phyloP scores from a whole-genome alignment of 2,329 filamentous ascomycete genomes.

The Aspergillus arachidicola region DNA sequence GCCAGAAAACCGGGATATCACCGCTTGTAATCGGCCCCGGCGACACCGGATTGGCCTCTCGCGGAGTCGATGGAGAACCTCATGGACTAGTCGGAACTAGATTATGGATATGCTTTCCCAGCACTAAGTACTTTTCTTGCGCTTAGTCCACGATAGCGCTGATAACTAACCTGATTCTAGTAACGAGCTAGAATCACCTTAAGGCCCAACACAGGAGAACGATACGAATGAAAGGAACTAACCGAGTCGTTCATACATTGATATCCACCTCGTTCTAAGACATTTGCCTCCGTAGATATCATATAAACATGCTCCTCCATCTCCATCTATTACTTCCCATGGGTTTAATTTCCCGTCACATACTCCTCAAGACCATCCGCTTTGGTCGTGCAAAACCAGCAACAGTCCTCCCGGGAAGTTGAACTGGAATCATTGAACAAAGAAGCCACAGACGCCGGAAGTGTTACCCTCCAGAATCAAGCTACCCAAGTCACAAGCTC shows the following conservation, averaged over 20 bases:
- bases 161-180: background rate
- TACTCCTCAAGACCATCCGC: background rate
- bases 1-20: slow-evolving; percentile 16
- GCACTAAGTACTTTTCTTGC: background rate
- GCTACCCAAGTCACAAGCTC: background rate
- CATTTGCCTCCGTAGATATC: background rate
- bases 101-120: background rate
- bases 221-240: background rate
- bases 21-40: slow-evolving; percentile 18
- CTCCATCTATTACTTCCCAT: background rate
- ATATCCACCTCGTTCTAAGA: background rate
- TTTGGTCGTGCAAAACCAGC: background rate
- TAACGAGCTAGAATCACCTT: slow-evolving; percentile 1
- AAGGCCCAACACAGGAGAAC: background rate
- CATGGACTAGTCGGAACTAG: background rate
- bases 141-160: background rate
- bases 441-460: background rate
- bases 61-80: background rate
- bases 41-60: slow-evolving; percentile 9
- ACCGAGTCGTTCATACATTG: background rate
- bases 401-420: background rate
- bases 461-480: background rate
- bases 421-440: background rate
- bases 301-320: slow-evolving; percentile 1
- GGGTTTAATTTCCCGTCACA: background rate